Evolutionary conservation across 73 alveolate species (phyloP).

Genomic region (Tetrahymena borealis): DNA sequence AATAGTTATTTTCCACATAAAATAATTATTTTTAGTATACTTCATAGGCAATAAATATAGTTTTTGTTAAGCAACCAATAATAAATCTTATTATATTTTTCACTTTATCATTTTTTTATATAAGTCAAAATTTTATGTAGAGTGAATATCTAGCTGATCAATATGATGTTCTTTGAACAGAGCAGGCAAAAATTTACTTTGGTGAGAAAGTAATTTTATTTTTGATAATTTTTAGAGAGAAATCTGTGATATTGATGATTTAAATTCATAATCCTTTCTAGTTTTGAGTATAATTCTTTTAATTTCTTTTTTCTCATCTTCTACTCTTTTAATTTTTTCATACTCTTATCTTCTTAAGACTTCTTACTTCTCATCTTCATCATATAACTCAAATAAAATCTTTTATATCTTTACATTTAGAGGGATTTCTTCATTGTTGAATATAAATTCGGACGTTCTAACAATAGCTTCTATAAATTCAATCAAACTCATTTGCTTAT

Average conservation of each 20-base stretch:
- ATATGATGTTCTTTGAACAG: not conserved
- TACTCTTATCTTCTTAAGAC: not conserved
- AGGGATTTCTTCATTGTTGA: not conserved
- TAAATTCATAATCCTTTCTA: not conserved
- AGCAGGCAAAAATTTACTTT: not conserved
- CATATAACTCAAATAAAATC: not conserved
- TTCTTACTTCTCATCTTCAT: not conserved
- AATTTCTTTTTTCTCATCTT: not conserved
- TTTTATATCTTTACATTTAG: not conserved
- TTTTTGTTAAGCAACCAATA: no score
- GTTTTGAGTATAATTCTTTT: not conserved
- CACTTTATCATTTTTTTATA: not conserved
- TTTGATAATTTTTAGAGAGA: not conserved
- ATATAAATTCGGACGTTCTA: not conserved
- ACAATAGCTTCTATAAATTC: not conserved
- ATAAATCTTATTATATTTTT: not conserved
- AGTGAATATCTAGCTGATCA: not conserved
- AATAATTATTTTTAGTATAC: no score
- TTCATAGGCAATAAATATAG: no score
- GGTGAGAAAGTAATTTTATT: not conserved
- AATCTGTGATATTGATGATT: not conserved
- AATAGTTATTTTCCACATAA: no score
- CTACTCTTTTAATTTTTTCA: not conserved
- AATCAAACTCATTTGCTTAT: not conserved
- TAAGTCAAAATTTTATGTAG: not conserved